A percentile compares a stretch with the other conserved stretches of the same genome.
phyloP scores from a whole-genome alignment of 2,329 filamentous ascomycete species.

The Cladosporium austrohemisphaericum region DNA sequence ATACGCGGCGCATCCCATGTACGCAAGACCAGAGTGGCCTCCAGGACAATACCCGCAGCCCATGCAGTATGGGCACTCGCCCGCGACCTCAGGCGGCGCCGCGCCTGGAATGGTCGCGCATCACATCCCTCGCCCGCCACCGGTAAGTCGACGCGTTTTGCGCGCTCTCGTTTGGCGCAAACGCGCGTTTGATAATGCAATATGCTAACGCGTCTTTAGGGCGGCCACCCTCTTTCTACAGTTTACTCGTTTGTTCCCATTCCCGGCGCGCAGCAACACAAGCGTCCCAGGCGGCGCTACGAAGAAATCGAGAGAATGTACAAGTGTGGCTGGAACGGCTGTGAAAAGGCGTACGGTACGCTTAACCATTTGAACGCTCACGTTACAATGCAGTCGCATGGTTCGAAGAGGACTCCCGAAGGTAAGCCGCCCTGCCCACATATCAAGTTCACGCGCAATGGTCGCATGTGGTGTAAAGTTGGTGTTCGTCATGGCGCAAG shows the following conservation, averaged over 20 bases:
- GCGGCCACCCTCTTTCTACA: slow-evolving; percentile 59
- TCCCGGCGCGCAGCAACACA: slow-evolving; percentile 94
- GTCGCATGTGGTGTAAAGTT: neutral
- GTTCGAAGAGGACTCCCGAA: slow-evolving; percentile 91
- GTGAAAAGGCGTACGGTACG: slow-evolving; percentile 97
- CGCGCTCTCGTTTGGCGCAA: slow-evolving; percentile 22
- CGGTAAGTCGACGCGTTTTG: slow-evolving; percentile 48
- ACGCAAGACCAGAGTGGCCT: slow-evolving; percentile 71
- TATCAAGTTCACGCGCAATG: neutral
- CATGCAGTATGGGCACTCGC: slow-evolving; percentile 47
- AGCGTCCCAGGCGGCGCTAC: slow-evolving; percentile 86
- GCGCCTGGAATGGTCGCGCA: slow-evolving; percentile 57
- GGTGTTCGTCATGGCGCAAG: neutral
- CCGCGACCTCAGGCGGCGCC: slow-evolving; percentile 55
- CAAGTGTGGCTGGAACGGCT: slow-evolving; percentile 97
- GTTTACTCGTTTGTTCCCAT: slow-evolving; percentile 98
- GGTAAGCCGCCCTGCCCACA: too few relatives aligned
- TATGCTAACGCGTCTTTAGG: slow-evolving; percentile 35
- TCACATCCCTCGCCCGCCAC: slow-evolving; percentile 55
- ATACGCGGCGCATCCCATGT: slow-evolving; percentile 60
- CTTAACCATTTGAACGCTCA: slow-evolving; percentile 97
- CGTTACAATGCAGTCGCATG: slow-evolving; percentile 98
- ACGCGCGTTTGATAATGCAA: slow-evolving; percentile 23
- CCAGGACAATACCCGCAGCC: slow-evolving; percentile 56
- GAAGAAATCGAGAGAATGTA: slow-evolving; percentile 99